Conservation (phyloP, 2,329 filamentous ascomycete genomes). For the Ophiostoma himal-ulmi region DNA sequence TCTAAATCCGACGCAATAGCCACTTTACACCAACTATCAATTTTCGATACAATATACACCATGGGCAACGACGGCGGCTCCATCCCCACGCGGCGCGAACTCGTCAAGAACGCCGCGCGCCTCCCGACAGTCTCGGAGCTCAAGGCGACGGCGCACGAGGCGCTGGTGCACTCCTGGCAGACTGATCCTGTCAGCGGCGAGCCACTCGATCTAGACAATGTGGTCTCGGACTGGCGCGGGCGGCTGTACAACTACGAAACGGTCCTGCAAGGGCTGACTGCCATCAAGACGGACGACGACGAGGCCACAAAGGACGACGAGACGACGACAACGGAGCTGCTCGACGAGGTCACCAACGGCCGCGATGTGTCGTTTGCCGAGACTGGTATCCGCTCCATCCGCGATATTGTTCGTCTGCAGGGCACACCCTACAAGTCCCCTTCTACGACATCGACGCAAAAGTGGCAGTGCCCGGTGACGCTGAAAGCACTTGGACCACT, state of each 20-base stretch:
- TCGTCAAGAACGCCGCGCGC: slow-evolving; percentile 88
- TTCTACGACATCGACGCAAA: slow-evolving; percentile 38
- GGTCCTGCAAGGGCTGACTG: slow-evolving; percentile 58
- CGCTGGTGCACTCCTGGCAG: slow-evolving; percentile 78
- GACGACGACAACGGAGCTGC: slow-evolving; percentile 38
- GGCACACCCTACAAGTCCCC: slow-evolving; percentile 48
- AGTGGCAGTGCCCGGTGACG: slow-evolving; percentile 81
- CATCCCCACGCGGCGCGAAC: slow-evolving; percentile 90
- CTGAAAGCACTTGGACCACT: slow-evolving; percentile 75
- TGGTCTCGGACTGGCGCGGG: slow-evolving; percentile 79
- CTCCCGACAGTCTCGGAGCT: slow-evolving; percentile 75
- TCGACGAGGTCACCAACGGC: slow-evolving; percentile 29
- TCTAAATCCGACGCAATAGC: neutral
- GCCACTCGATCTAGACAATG: slow-evolving; percentile 60
- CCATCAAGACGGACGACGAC: slow-evolving; percentile 42
- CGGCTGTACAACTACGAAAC: slow-evolving; percentile 93
- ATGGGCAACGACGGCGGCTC: slow-evolving; percentile 99
- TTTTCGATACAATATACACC: slow-evolving; percentile 11
- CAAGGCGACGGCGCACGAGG: slow-evolving; percentile 81
- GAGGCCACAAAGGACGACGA: neutral
- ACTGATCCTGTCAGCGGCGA: slow-evolving; percentile 81
- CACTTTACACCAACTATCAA: neutral
- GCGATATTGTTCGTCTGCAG: slow-evolving; percentile 81
- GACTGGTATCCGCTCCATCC: slow-evolving; percentile 67
- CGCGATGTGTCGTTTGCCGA: slow-evolving; percentile 39